Evolutionary conservation across 306 rosid species (phyloP).

Genomic region (Dryas drummondii): DNA sequence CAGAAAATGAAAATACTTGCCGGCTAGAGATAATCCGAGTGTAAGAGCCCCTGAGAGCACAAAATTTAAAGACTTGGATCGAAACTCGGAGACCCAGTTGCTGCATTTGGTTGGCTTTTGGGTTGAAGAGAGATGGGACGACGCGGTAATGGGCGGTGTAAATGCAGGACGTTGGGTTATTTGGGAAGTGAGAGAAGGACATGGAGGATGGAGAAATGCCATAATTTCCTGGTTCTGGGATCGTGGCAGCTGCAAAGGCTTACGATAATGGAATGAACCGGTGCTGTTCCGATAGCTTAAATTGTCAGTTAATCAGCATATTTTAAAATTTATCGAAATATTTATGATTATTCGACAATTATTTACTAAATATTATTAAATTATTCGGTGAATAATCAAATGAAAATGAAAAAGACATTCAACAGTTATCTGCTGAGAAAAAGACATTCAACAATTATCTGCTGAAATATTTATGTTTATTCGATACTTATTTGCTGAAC

Average conservation of each 20-base stretch:
- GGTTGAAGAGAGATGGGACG: slow-evolving; percentile 36
- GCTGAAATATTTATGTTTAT: too few species aligned
- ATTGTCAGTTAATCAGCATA: too few species aligned
- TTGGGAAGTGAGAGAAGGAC: slow-evolving; percentile 26
- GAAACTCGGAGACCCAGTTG: slow-evolving; percentile 29
- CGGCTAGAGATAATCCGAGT: slow-evolving; percentile 60
- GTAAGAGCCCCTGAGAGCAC: slow-evolving; percentile 70
- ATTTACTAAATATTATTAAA: too few species aligned
- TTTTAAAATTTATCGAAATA: too few species aligned
- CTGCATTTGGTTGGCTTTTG: slow-evolving; percentile 22
- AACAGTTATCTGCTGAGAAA: too few species aligned
- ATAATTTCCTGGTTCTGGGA: slow-evolving; percentile 22
- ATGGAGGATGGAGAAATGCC: slow-evolving; percentile 44
- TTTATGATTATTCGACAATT: too few species aligned
- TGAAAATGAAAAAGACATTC: too few species aligned
- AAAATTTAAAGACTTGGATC: slow-evolving; percentile 49
- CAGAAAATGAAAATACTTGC: slow-evolving; percentile 22
- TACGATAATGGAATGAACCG: slow-evolving; percentile 8
- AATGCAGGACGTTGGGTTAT: slow-evolving; percentile 23
- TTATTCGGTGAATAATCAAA: too few species aligned
- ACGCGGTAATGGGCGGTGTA: slow-evolving; percentile 18
- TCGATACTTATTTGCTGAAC: too few species aligned
- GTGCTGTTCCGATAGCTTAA: too few species aligned
- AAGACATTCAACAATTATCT: too few species aligned
- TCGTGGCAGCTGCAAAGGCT: background rate